Evolutionary conservation across 345 rosid genomes (phyloP).

Genomic region (Salix exigua): DNA sequence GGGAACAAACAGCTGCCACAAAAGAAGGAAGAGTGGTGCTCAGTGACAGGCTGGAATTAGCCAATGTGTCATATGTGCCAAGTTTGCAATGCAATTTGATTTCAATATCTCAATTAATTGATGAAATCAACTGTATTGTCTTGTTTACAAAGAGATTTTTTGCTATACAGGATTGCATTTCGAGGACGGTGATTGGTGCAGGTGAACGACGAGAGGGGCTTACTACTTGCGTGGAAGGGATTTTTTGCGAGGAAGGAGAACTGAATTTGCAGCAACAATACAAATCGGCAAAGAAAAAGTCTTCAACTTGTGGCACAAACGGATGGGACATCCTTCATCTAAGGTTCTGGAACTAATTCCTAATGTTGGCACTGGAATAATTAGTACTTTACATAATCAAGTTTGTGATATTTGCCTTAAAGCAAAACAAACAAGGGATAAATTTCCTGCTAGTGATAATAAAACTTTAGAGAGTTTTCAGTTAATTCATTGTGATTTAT

Average conservation of each 20-base stretch:
- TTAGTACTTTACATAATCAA: no score
- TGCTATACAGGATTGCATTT: constrained; percentile 12
- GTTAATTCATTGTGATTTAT: neutral
- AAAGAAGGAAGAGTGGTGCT: neutral
- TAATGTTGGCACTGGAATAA: neutral
- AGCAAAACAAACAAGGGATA: constrained; percentile 12
- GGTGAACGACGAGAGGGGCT: constrained; percentile 1
- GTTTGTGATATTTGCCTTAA: constrained; percentile 11
- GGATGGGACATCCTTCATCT: constrained; percentile 5
- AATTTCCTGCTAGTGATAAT: neutral
- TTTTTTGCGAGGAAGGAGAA: neutral
- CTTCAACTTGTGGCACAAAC: constrained; percentile 7
- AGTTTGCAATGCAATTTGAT: neutral
- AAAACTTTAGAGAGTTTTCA: constrained; percentile 9
- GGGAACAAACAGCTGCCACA: neutral
- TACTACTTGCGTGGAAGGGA: neutral
- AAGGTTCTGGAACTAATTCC: neutral
- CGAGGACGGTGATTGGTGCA: constrained; percentile 23
- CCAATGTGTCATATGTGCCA: neutral
- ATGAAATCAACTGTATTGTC: neutral
- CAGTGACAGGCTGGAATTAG: neutral
- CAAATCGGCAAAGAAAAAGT: neutral
- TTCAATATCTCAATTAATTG: constrained; percentile 9
- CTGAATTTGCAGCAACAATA: neutral
- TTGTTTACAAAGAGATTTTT: neutral